Evolutionary conservation across 1,284 basidiomycete species (phyloP).

Genomic region (Puccinia polysora): DNA sequence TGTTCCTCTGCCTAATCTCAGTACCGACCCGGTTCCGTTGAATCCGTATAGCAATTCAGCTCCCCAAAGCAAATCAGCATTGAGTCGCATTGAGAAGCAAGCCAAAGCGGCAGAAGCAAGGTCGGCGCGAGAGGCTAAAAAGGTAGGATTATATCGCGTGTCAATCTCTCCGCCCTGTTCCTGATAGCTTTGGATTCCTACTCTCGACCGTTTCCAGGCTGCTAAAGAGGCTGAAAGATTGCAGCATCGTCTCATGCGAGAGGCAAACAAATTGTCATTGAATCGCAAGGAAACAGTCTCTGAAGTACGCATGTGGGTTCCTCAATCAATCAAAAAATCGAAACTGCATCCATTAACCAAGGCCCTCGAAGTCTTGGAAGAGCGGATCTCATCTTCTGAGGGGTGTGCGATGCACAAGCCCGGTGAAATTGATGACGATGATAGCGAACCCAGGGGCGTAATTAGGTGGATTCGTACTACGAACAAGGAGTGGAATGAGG

Average conservation of each 20-base stretch:
- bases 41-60: not conserved
- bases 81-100: constrained; percentile 19
- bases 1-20: no score
- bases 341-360: constrained; percentile 25
- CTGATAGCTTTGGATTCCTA: not conserved
- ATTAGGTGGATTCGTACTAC: constrained; percentile 19
- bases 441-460: not conserved
- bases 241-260: constrained; percentile 3
- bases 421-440: constrained; percentile 5
- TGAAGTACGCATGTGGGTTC: constrained; percentile 19
- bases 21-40: not conserved
- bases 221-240: constrained; percentile 21
- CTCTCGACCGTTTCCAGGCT: not conserved
- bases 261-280: constrained; percentile 23
- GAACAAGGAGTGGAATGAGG: constrained; percentile 34
- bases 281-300: constrained; percentile 19
- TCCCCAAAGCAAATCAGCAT: not conserved
- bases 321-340: not conserved
- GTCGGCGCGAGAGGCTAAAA: constrained; percentile 24
- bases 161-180: no score
- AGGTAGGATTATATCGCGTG: no score
- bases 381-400: constrained; percentile 10
- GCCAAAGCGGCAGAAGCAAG: constrained; percentile 23
- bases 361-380: constrained; percentile 9
- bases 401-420: constrained; percentile 7